These are phyloP conservation scores for Passiflora organensis DNA, from an alignment of 345 rosid species.

Conservation along the genomic window DNA sequence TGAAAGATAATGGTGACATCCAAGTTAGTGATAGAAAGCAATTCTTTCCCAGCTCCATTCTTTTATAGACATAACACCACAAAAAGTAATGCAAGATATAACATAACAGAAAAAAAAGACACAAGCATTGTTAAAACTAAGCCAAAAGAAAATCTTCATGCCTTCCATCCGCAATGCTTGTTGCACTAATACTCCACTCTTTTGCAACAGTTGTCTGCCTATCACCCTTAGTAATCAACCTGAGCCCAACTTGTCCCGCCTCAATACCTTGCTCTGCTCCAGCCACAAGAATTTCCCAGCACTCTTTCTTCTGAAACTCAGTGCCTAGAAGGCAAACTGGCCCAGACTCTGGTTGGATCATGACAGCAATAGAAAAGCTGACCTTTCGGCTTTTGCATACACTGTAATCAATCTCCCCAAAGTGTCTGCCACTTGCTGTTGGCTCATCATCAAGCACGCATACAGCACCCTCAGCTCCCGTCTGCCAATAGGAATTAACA, in stretches of 20 bases:
- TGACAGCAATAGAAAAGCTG: constrained; percentile 78
- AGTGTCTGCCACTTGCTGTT: constrained; percentile 73
- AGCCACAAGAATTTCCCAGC: constrained; percentile 99
- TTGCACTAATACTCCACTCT: constrained; percentile 99
- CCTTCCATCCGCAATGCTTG: constrained; percentile 99
- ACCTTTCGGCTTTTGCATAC: constrained; percentile 76
- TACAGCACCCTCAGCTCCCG: constrained; percentile 73
- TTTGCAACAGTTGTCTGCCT: constrained; percentile 79
- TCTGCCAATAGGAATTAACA: constrained; percentile 43
- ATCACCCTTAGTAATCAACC: constrained; percentile 89
- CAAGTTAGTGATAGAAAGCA: not conserved
- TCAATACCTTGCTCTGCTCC: constrained; percentile 99
- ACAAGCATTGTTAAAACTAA: constrained; percentile 5
- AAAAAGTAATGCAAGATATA: not conserved
- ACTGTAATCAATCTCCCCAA: constrained; percentile 75
- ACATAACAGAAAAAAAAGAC: not conserved
- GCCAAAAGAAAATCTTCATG: constrained; percentile 21
- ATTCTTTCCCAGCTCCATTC: not conserved
- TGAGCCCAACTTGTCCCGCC: constrained; percentile 98
- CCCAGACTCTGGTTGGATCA: constrained; percentile 99
- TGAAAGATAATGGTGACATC: constrained; percentile 22
- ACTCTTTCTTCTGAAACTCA: constrained; percentile 82
- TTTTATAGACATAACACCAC: not conserved
- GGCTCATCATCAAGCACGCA: constrained; percentile 99
- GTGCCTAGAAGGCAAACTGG: constrained; percentile 98